Base-by-base conservation (phyloP, 208 protist genomes). In the Vickermania spadyakhi region DNA sequence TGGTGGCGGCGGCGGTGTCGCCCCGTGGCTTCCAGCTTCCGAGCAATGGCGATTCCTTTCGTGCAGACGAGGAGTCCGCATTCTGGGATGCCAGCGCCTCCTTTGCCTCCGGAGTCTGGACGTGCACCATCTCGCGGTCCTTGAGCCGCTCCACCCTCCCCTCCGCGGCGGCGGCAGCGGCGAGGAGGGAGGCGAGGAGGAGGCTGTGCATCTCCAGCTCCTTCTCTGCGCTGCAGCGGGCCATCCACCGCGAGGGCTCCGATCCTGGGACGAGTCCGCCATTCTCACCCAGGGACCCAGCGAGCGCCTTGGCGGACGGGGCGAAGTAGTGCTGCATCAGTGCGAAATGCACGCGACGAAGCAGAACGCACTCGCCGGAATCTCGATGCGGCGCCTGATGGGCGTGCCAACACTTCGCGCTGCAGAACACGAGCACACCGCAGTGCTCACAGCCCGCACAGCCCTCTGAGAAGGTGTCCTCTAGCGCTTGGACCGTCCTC, bases 401-500 rank as follows among this genome's bases (percentile, higher is more conserved):
- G 14, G 62, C 67, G 11, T 29, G 53, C 77, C 71, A 83, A 58
- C 81, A 89, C 2, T 28, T 5, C 26, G 62, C 49, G 18, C 77
- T 82, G 68, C 81, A 89, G 75, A 79, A 89, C 49, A 72, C 68
- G 28, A 80, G 51, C 18, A 89, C 75, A 5, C 81, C 77, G 49
- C 81, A 89, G 36, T 77, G 67, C 25, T 57, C 27, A 58, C 81
- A 89, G 41, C 81, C 51, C 25, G 25, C 51, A 45, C 36, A 45
- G 36, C 36, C 36, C 11, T 45, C 36, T n/a, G 52, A 7, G 22
- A 22, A 7, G 11, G 5, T n/a, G 22, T 22, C 52, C n/a, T 56
- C 52, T 14, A n/a, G 18, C 14, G 41, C 14, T 18, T 14, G 41
- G 18, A 50, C 41, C 41, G 41, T 50, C 41, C 18, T 50, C 13